These are phyloP conservation scores for Oryza australiensis DNA, from an alignment of 176 grass and related monocot genomes.

Conservation along the genomic window DNA sequence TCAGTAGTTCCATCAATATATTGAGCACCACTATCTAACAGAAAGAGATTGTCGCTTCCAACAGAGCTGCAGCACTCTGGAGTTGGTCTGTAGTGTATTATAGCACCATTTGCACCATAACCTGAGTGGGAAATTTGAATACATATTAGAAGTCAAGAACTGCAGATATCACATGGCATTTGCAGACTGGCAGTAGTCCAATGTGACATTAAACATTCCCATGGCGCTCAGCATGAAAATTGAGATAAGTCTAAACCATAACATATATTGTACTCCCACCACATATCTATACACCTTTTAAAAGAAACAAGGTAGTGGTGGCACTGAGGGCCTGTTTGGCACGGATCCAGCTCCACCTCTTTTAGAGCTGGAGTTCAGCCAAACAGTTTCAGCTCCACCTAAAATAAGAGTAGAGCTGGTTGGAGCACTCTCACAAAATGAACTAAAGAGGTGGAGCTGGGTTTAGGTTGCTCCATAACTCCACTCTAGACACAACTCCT, in stretches of 20 bases:
- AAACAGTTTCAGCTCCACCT: too few species aligned
- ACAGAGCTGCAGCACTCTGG: constrained; percentile 72
- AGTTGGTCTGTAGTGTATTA: constrained; percentile 90
- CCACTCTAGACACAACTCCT: too few species aligned
- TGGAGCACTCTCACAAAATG: too few species aligned
- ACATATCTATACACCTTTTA: too few species aligned
- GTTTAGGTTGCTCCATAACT: too few species aligned
- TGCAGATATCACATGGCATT: background rate
- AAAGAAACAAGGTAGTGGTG: background rate
- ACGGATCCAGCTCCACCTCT: too few species aligned
- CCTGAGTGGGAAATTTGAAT: constrained; percentile 48
- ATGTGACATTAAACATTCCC: background rate
- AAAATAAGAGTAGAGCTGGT: too few species aligned
- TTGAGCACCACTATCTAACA: constrained; percentile 98
- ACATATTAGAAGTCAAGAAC: constrained; percentile 2
- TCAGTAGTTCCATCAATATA: constrained; percentile 97
- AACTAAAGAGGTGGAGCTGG: too few species aligned
- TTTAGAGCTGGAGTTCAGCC: too few species aligned
- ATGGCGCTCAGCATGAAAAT: too few species aligned
- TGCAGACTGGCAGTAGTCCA: background rate
- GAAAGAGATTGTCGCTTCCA: constrained; percentile 74
- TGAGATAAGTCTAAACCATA: background rate
- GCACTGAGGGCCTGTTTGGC: too few species aligned
- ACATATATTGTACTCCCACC: background rate
- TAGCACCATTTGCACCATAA: constrained; percentile 96